phyloP scores from a whole-genome alignment of 495 filamentous ascomycete species.

The Xylaria castorea region DNA sequence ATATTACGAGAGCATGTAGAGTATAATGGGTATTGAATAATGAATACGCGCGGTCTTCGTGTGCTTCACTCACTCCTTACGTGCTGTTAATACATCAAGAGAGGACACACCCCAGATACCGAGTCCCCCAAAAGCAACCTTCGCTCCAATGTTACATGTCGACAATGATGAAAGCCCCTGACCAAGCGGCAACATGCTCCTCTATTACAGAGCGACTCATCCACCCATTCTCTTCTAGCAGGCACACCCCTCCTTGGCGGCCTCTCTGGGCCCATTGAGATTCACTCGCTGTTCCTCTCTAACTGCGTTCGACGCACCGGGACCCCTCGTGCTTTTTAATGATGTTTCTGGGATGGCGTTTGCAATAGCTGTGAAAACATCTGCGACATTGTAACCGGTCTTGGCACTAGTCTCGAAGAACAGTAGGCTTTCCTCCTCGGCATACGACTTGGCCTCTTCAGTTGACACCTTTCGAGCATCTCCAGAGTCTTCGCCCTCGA shows the following conservation, averaged over 20 bases:
- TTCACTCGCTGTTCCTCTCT: constrained; percentile 74
- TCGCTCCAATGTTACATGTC: constrained; percentile 44
- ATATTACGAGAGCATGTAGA: constrained; percentile 8
- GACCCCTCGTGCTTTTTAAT: constrained; percentile 81
- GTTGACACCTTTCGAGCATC: constrained; percentile 88
- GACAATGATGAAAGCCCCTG: constrained; percentile 32
- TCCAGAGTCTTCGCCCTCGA: constrained; percentile 66
- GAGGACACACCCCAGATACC: constrained; percentile 36
- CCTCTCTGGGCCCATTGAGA: constrained; percentile 64
- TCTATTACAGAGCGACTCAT: constrained; percentile 2
- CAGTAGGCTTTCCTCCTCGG: constrained; percentile 88
- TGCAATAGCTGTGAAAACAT: constrained; percentile 98
- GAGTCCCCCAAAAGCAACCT: constrained; percentile 36
- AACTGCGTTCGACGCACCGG: constrained; percentile 63
- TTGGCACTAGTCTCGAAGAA: constrained; percentile 99
- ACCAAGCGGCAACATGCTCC: constrained; percentile 25
- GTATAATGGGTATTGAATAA: constrained; percentile 29
- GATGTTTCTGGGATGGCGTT: constrained; percentile 96
- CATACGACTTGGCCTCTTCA: constrained; percentile 88
- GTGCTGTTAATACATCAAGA: constrained; percentile 32
- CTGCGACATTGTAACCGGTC: constrained; percentile 89
- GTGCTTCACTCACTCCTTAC: constrained; percentile 28
- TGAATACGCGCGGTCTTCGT: constrained; percentile 22
- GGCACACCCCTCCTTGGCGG: constrained; percentile 89
- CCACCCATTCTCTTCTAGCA: constrained; percentile 61